Evolutionary conservation across 352 stramenopile species (phyloP).

Genomic region (Globisporangium sylvaticum): DNA sequence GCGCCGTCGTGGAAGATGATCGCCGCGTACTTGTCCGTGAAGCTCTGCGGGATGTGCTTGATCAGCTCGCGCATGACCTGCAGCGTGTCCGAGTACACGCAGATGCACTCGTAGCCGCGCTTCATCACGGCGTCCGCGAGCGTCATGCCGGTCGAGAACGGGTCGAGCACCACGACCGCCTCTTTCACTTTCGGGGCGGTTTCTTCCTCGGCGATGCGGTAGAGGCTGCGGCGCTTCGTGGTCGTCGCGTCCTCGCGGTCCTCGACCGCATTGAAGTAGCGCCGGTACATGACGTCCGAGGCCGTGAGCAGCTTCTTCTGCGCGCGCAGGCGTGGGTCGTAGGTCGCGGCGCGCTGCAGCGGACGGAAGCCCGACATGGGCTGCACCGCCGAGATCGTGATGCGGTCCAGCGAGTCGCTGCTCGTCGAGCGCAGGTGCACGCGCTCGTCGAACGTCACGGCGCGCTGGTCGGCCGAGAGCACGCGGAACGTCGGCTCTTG

Average conservation of each 20-base stretch:
- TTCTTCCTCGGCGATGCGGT: slow-evolving; percentile 47
- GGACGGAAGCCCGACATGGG: slow-evolving; percentile 66
- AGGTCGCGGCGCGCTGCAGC: slow-evolving; percentile 75
- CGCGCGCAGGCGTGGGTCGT: slow-evolving; percentile 62
- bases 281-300: slow-evolving; percentile 74
- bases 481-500: slow-evolving; percentile 43
- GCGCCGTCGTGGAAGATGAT: slow-evolving; percentile 67
- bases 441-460: slow-evolving; percentile 81
- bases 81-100: slow-evolving; percentile 79
- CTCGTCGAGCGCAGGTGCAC: slow-evolving; percentile 40
- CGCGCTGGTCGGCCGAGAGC: slow-evolving; percentile 67
- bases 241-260: slow-evolving; percentile 32
- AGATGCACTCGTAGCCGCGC: slow-evolving; percentile 88
- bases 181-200: slow-evolving; percentile 30
- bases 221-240: slow-evolving; percentile 31
- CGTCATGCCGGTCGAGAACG: slow-evolving; percentile 94
- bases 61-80: slow-evolving; percentile 76
- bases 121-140: slow-evolving; percentile 89
- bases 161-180: slow-evolving; percentile 92
- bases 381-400: slow-evolving; percentile 42
- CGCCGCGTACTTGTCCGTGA: slow-evolving; percentile 71
- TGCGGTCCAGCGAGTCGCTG: slow-evolving; percentile 19
- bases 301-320: slow-evolving; percentile 59
- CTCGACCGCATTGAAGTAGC: slow-evolving; percentile 83
- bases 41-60: slow-evolving; percentile 60